Conservation (phyloP, 371 early-diverging fungal species). For the Mucor circinelloides region DNA sequence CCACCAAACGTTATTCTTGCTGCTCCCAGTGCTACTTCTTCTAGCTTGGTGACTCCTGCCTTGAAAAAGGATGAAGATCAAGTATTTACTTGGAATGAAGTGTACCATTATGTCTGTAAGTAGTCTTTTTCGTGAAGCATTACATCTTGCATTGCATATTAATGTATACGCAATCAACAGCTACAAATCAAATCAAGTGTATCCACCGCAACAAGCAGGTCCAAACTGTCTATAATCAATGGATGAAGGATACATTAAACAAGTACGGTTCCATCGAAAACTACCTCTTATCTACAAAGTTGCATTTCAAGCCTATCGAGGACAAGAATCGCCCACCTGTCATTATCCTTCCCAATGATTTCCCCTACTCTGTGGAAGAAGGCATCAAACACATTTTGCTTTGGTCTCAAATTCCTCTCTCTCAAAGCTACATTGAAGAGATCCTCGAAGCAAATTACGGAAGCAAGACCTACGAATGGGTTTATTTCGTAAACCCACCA, state of each 20-base stretch:
- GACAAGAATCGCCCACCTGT: conserved; percentile 18
- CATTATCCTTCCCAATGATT: conserved; percentile 51
- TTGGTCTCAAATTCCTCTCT: conserved; percentile 49
- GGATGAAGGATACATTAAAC: conserved; percentile 23
- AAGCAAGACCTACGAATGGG: conserved; percentile 16
- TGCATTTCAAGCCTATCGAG: conserved; percentile 18
- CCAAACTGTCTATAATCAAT: conserved; percentile 18
- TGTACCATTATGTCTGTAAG: conserved; percentile 28
- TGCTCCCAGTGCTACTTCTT: background rate
- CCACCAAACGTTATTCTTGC: conserved; percentile 14
- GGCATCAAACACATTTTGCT: conserved; percentile 43
- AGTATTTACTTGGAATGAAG: conserved; percentile 23
- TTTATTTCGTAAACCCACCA: conserved; percentile 29
- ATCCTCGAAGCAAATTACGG: conserved; percentile 25
- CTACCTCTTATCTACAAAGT: conserved; percentile 35
- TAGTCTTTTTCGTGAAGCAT: background rate
- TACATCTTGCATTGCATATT: background rate
- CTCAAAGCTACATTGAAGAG: conserved; percentile 19
- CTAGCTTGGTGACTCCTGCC: background rate
- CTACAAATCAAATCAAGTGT: conserved; percentile 24
- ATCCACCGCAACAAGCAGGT: conserved; percentile 22
- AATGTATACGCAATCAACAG: background rate
- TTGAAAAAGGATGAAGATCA: conserved; percentile 3
- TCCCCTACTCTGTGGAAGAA: conserved; percentile 48
- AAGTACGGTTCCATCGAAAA: conserved; percentile 38